Conservation (phyloP, 2,329 filamentous ascomycete genomes). For the Truncatella angustata region DNA sequence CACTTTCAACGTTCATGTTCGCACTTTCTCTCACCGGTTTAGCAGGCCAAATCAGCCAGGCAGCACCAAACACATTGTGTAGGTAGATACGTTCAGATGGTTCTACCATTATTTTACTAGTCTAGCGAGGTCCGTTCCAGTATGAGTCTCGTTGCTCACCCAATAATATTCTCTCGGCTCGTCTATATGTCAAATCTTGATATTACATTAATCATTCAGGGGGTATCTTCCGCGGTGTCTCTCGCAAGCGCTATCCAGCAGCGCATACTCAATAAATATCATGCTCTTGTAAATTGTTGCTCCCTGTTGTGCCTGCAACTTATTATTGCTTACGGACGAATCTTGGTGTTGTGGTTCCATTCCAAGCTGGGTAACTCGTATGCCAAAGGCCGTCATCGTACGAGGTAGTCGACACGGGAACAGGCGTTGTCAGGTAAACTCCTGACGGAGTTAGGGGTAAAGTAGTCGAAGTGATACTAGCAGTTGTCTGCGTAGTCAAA, state of each 20-base stretch:
- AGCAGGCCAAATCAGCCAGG: too few relatives aligned
- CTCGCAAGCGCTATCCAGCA: not conserved
- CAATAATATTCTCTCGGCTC: not conserved
- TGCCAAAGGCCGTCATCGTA: conserved; percentile 14
- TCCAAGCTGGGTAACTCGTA: conserved; percentile 12
- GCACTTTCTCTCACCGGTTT: too few relatives aligned
- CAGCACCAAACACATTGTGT: too few relatives aligned
- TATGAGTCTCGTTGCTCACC: not conserved
- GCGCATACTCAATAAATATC: not conserved
- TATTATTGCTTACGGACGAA: not conserved
- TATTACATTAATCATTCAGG: conserved; percentile 9
- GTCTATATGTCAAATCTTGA: not conserved
- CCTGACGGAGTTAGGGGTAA: not conserved
- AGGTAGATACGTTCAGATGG: too few relatives aligned
- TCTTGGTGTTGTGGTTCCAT: not conserved
- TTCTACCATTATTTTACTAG: too few relatives aligned
- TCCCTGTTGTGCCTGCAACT: not conserved
- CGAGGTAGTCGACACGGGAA: not conserved
- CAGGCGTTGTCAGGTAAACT: not conserved
- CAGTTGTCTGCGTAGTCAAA: not conserved
- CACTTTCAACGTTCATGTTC: too few relatives aligned
- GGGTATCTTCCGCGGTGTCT: not conserved
- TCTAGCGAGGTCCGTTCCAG: not conserved
- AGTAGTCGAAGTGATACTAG: not conserved
- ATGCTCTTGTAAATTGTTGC: not conserved